Conservation (phyloP, 106 monocot species). For the Narthecium ossifragum region DNA sequence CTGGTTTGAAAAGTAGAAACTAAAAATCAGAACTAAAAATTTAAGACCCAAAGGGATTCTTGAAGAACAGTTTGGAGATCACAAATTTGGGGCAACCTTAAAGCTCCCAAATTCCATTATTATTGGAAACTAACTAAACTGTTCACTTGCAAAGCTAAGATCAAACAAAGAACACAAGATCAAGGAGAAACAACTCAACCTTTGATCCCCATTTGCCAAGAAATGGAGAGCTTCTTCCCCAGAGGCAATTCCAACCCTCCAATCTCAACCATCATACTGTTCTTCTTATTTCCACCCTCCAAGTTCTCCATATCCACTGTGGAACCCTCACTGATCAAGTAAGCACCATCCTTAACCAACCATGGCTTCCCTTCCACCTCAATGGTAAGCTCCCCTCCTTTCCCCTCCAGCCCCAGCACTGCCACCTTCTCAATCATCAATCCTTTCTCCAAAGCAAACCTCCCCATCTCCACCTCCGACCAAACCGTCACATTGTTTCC, state of each 20-base stretch:
- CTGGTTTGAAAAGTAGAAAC: too few relatives aligned
- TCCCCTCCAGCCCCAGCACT: slow-evolving; percentile 58
- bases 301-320: slow-evolving; percentile 12
- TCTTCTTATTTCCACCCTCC: slow-evolving; percentile 39
- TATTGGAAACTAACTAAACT: too few relatives aligned
- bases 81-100: neutral
- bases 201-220: slow-evolving; percentile 60
- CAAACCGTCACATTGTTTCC: slow-evolving; percentile 50
- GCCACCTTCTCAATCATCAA: slow-evolving; percentile 67
- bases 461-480: slow-evolving; percentile 64
- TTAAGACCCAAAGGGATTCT: too few relatives aligned
- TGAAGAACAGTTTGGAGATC: neutral
- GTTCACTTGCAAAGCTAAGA: too few relatives aligned
- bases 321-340: slow-evolving; percentile 12
- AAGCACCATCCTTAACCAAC: slow-evolving; percentile 22
- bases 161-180: neutral
- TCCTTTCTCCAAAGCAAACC: slow-evolving; percentile 45
- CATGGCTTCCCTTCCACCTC: slow-evolving; percentile 47
- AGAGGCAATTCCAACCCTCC: slow-evolving; percentile 59
- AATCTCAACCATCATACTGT: slow-evolving; percentile 51
- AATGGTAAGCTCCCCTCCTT: slow-evolving; percentile 25
- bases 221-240: slow-evolving; percentile 81
- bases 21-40: too few relatives aligned
- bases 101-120: too few relatives aligned
- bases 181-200: slow-evolving; percentile 6